A percentile compares a stretch with the other conserved stretches of the same genome.
Evolutionary conservation across 306 rosid species (phyloP).

Genomic region (Ceratonia siliqua): DNA sequence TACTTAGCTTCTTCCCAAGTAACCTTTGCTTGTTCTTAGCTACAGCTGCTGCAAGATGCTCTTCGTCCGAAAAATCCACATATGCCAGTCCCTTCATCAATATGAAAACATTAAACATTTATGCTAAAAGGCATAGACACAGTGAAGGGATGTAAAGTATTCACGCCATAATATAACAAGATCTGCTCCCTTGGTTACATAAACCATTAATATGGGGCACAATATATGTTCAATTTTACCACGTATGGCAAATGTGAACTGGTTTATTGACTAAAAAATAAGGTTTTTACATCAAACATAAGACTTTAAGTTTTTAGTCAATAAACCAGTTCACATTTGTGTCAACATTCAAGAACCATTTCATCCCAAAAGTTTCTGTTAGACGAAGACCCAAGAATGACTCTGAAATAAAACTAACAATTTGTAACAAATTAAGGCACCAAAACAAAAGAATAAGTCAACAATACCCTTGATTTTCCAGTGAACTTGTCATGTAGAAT

Average conservation of each 20-base stretch:
- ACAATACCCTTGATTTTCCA: constrained; percentile 84
- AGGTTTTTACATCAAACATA: background rate
- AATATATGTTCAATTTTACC: background rate
- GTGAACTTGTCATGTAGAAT: constrained; percentile 80
- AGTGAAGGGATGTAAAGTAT: background rate
- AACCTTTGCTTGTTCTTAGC: constrained; percentile 65
- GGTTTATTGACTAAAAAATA: constrained; percentile 19
- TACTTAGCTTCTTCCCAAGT: constrained; percentile 79
- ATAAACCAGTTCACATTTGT: background rate
- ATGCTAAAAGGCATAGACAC: background rate
- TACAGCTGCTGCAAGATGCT: constrained; percentile 78
- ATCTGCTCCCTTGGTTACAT: background rate
- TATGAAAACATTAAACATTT: constrained; percentile 15
- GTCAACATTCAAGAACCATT: background rate
- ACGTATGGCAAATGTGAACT: background rate
- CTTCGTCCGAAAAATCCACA: constrained; percentile 79
- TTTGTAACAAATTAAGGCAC: background rate
- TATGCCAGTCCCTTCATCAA: constrained; percentile 85
- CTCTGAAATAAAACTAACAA: background rate
- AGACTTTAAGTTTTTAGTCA: constrained; percentile 10
- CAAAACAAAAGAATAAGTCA: constrained; percentile 30
- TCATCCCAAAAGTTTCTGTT: background rate
- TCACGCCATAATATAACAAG: constrained; percentile 8
- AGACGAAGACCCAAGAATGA: background rate
- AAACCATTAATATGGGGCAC: background rate